Percentiles rank a stretch among this genome's conserved stretches.
These are phyloP conservation scores for Herpotrichia juniperi DNA, from an alignment of 2,329 filamentous ascomycete genomes.

Conservation along the genomic window DNA sequence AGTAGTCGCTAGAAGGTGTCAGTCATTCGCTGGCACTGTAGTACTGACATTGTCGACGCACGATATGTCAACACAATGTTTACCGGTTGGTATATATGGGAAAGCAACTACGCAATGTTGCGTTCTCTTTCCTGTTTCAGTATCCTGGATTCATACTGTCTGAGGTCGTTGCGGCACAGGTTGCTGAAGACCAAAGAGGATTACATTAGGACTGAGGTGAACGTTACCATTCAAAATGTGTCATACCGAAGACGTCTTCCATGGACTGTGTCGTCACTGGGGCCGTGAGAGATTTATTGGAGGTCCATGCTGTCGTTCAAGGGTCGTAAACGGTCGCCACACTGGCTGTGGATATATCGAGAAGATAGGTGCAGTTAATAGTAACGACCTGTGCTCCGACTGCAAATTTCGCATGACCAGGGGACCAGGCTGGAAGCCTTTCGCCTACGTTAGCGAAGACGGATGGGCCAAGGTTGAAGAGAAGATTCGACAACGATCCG, in stretches of 20 bases:
- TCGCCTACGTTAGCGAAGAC: slow-evolving; percentile 22
- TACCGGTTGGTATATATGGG: slow-evolving; percentile 2
- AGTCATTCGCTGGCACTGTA: background rate
- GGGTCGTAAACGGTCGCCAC: slow-evolving; percentile 20
- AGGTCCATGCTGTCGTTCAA: slow-evolving; percentile 38
- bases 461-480: slow-evolving; percentile 26
- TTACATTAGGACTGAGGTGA: background rate
- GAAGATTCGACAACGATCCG: slow-evolving; percentile 14
- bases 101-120: background rate
- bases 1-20: slow-evolving; percentile 1
- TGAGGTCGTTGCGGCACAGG: background rate
- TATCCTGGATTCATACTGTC: background rate
- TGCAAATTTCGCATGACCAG: slow-evolving; percentile 22
- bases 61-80: slow-evolving; percentile 1
- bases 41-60: background rate
- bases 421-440: slow-evolving; percentile 24
- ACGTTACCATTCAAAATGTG: slow-evolving; percentile 30
- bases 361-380: slow-evolving; percentile 29
- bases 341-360: slow-evolving; percentile 31
- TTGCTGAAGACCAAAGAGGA: background rate
- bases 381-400: slow-evolving; percentile 20
- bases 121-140: background rate
- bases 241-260: slow-evolving; percentile 37
- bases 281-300: slow-evolving; percentile 31
- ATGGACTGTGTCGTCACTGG: slow-evolving; percentile 38